phyloP scores from a whole-genome alignment of 1,284 basidiomycete genomes.

The Malassezia brasiliensis region DNA sequence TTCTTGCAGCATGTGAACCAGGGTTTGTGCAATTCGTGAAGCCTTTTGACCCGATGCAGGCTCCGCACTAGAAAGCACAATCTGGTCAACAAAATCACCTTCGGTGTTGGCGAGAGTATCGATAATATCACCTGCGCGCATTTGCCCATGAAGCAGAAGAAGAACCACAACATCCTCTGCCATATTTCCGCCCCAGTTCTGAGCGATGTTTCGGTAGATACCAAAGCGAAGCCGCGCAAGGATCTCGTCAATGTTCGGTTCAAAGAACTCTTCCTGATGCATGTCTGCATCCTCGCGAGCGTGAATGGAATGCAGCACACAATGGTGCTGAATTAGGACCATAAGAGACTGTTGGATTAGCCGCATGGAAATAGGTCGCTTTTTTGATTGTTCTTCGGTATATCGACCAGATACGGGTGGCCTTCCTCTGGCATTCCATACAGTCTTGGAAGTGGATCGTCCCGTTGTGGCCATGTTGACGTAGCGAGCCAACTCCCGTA shows the following conservation, averaged over 20 bases:
- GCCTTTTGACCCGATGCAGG: neutral
- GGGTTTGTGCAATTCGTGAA: neutral
- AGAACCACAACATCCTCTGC: slow-evolving; percentile 51
- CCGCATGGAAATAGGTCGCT: slow-evolving; percentile 52
- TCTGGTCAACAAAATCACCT: neutral
- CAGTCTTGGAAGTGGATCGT: neutral
- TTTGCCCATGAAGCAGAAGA: slow-evolving; percentile 74
- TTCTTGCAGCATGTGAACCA: slow-evolving; percentile 5
- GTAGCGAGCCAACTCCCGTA: slow-evolving; percentile 51
- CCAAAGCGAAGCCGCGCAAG: slow-evolving; percentile 47
- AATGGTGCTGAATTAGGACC: slow-evolving; percentile 80
- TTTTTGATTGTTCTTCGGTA: neutral
- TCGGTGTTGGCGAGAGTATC: slow-evolving; percentile 24
- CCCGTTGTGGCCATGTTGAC: slow-evolving; percentile 21
- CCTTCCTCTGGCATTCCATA: neutral
- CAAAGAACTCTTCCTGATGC: slow-evolving; percentile 45
- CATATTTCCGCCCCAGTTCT: slow-evolving; percentile 57
- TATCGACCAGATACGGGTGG: no score
- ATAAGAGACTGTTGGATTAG: slow-evolving; percentile 66
- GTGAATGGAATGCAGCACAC: slow-evolving; percentile 42
- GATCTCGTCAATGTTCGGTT: slow-evolving; percentile 49
- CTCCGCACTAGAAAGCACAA: neutral
- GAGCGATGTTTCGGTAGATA: slow-evolving; percentile 66
- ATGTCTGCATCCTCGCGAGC: slow-evolving; percentile 23
- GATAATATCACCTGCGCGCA: slow-evolving; percentile 65